Base-by-base conservation (phyloP, 371 early-diverging fungal genomes). In the Zychaea mexicana region DNA sequence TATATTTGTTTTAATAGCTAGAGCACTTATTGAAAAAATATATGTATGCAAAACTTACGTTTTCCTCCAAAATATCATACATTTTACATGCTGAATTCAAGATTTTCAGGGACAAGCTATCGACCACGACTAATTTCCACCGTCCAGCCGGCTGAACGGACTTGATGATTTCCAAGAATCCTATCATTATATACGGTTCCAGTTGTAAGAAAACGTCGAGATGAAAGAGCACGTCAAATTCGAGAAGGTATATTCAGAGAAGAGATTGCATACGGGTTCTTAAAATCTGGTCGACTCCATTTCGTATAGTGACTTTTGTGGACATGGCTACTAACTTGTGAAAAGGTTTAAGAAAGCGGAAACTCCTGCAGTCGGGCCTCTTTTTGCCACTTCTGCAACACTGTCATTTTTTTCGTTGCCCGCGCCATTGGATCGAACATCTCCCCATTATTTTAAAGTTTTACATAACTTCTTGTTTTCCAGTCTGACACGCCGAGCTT, bases 51-150 rank as follows among this genome's bases (percentile, higher is more conserved):
- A 49, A 78, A 32, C 92, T 92, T 55, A 98, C 96, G 66, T 96
- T 95, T 72, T 96, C 93, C 68, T 97, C 95, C 26, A 95, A 82
- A 69, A 98, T 90, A 62, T 97, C 96, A 63, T 88, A 87, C 92
- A 94, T 94, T 78, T 93, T 93, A 74, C 95, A 92, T 8, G 91
- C 92, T 15, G 90, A 86, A 66, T 92, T 93, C 19, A 97, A 77
- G 39, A 98, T 90, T 65, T 91, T 90, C 55, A 93, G 77, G 19
- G 98, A 85, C 36, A 87, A 84, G 36, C 86, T 81, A 74, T 98
- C 98, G 4, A 96, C 91, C 13, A 98, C 92, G 15, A 98, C 88
- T 47, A 97, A 83, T 76, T 97, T 96, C 96, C 90, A 93, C 63
- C 85, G 83, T 60, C 85, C 89, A 22, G 86, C 78, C 27, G 88